Conservation (phyloP, 1,139 yeast genomes). For the Blastobotrys aristatus region DNA sequence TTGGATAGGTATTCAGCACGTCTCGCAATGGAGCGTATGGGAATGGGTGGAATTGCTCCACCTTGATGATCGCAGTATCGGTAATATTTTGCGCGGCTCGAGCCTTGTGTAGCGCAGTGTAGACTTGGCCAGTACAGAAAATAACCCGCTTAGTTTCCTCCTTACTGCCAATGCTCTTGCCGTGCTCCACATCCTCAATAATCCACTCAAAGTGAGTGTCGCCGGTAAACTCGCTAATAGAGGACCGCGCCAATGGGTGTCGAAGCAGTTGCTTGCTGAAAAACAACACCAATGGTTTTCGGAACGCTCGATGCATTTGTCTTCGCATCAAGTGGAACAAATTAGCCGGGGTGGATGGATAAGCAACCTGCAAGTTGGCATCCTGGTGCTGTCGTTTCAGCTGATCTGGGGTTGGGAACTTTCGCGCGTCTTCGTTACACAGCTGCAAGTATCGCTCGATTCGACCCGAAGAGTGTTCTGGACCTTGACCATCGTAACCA, state of each 20-base stretch:
- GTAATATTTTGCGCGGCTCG: conserved; percentile 72
- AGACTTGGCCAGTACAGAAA: conserved; percentile 88
- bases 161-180: conserved; percentile 66
- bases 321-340: conserved; percentile 96
- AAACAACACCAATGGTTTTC: conserved; percentile 87
- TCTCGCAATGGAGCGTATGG: conserved; percentile 94
- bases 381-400: conserved; percentile 98
- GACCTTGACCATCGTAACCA: conserved; percentile 99
- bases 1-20: conserved; percentile 72
- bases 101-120: conserved; percentile 83
- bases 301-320: conserved; percentile 99
- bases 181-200: conserved; percentile 84
- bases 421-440: conserved; percentile 93
- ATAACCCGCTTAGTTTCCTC: conserved; percentile 87
- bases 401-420: conserved; percentile 84
- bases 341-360: conserved; percentile 97
- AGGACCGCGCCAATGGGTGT: conserved; percentile 95
- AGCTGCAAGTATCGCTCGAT: conserved; percentile 94
- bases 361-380: conserved; percentile 95
- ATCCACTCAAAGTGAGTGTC: conserved; percentile 94
- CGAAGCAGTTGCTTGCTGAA: conserved; percentile 93
- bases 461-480: conserved; percentile 98
- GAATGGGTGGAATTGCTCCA: conserved; percentile 98
- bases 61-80: conserved; percentile 79
- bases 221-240: conserved; percentile 76